Conservation (phyloP, 306 rosid genomes). For the Hippophae gyantsensis region DNA sequence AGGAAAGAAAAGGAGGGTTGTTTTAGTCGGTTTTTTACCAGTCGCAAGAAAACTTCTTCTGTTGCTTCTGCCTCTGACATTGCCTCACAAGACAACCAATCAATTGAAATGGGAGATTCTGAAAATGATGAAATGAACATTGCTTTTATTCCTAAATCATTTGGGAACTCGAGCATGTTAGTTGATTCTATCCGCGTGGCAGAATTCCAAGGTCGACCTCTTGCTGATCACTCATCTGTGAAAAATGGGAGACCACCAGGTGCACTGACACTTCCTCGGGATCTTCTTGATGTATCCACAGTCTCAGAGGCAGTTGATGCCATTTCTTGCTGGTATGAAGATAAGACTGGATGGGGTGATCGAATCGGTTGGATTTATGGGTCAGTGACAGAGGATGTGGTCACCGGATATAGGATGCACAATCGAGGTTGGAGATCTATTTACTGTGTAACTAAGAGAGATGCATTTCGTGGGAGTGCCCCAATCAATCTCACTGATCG, state of each 20-base stretch:
- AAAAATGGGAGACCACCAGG: constrained; percentile 58
- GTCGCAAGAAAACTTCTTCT: constrained; percentile 36
- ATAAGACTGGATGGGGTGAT: constrained; percentile 69
- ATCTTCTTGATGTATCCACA: constrained; percentile 44
- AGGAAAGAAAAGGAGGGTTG: constrained; percentile 33
- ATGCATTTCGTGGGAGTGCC: constrained; percentile 72
- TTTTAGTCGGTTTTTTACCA: constrained; percentile 25
- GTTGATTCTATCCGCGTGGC: constrained; percentile 55
- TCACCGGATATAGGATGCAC: constrained; percentile 77
- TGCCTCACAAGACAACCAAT: constrained; percentile 26
- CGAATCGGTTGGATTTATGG: constrained; percentile 78
- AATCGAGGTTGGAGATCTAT: constrained; percentile 71
- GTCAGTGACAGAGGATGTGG: constrained; percentile 75
- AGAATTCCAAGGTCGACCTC: constrained; percentile 68
- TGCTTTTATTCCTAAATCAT: constrained; percentile 53
- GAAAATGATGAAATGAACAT: constrained; percentile 42
- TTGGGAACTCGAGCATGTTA: constrained; percentile 63
- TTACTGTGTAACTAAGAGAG: constrained; percentile 69
- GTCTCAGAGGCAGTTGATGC: constrained; percentile 65
- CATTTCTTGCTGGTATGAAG: constrained; percentile 74
- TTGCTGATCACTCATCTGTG: constrained; percentile 55
- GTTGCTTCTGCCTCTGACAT: constrained; percentile 51
- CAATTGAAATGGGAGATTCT: constrained; percentile 14
- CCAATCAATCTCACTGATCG: constrained; percentile 71
- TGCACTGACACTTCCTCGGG: constrained; percentile 48